These are phyloP conservation scores for Colletotrichum trifolii DNA, from an alignment of 2,329 filamentous ascomycete genomes.

Conservation along the genomic window DNA sequence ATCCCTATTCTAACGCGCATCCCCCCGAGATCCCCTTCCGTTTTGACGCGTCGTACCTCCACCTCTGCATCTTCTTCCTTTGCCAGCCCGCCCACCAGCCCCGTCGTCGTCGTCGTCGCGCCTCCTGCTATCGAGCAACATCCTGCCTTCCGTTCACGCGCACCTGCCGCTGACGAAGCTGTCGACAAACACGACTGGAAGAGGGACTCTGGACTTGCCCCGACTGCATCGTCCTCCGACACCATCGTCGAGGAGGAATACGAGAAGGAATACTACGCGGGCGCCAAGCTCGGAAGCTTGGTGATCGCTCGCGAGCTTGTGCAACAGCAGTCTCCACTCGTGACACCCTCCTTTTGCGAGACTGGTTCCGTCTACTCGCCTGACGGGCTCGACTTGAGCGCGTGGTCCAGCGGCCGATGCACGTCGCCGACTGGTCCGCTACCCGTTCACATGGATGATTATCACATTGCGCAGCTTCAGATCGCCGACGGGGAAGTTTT, in stretches of 20 bases:
- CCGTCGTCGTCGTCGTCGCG: conserved; percentile 49
- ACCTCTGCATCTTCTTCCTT: conserved; percentile 27
- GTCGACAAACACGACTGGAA: conserved; percentile 55
- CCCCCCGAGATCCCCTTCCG: conserved; percentile 45
- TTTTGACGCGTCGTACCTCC: conserved; percentile 34
- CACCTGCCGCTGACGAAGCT: conserved; percentile 37
- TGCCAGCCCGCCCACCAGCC: conserved; percentile 36
- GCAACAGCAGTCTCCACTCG: conserved; percentile 38
- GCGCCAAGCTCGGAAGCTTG: conserved; percentile 32
- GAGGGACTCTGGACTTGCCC: conserved; percentile 66
- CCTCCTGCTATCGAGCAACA: conserved; percentile 60
- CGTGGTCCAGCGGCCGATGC: conserved; percentile 19
- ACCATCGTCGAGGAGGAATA: conserved; percentile 55
- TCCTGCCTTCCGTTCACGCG: conserved; percentile 58
- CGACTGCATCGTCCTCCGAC: conserved; percentile 54
- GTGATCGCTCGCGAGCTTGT: neutral
- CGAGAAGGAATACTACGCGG: conserved; percentile 50
- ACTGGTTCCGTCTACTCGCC: conserved; percentile 46
- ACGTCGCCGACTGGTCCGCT: conserved; percentile 16
- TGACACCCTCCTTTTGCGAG: conserved; percentile 37
- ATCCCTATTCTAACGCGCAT: conserved; percentile 62
- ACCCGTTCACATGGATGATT: conserved; percentile 18
- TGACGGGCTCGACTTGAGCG: conserved; percentile 6
- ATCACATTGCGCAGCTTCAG: conserved; percentile 19
- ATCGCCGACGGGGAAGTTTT: conserved; percentile 37